Percentiles rank a stretch among this genome's conserved stretches.
These are phyloP conservation scores for Penicillium palitans DNA, from an alignment of 2,329 filamentous ascomycete species.

Conservation along the genomic window DNA sequence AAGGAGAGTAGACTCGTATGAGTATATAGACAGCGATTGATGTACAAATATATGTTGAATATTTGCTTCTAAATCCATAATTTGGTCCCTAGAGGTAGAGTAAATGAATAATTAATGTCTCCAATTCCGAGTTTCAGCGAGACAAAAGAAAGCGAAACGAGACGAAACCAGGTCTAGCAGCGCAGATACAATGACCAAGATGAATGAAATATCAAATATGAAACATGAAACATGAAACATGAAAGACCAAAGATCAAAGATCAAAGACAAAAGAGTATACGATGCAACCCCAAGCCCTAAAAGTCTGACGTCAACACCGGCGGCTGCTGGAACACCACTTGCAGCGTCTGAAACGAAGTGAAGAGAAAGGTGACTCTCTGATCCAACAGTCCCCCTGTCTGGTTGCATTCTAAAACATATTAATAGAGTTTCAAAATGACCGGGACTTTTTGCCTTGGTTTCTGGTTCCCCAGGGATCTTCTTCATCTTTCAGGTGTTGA, in stretches of 20 bases:
- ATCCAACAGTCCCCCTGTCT: slow-evolving; percentile 7
- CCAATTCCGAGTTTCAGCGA: not conserved
- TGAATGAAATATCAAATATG: not conserved
- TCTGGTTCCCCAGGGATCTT: not conserved
- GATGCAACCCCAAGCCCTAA: slow-evolving; percentile 3
- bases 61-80: not conserved
- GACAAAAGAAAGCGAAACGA: not conserved
- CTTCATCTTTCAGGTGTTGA: not conserved
- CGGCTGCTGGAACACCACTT: slow-evolving; percentile 24
- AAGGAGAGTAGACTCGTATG: not conserved
- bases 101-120: not conserved
- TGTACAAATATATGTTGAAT: not conserved
- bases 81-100: not conserved
- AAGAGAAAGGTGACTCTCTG: slow-evolving; percentile 7
- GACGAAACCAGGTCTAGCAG: not conserved
- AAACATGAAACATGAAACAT: not conserved
- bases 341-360: slow-evolving; percentile 19
- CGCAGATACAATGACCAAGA: not conserved
- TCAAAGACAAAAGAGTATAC: not conserved
- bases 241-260: not conserved
- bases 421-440: not conserved
- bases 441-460: not conserved
- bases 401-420: slow-evolving; percentile 14
- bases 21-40: not conserved
- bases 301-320: slow-evolving; percentile 26